Evolutionary conservation across 768 basidiomycete species (phyloP), one percentile per base, ranked within the genome.

Genomic region (Russula compacta): DNA sequence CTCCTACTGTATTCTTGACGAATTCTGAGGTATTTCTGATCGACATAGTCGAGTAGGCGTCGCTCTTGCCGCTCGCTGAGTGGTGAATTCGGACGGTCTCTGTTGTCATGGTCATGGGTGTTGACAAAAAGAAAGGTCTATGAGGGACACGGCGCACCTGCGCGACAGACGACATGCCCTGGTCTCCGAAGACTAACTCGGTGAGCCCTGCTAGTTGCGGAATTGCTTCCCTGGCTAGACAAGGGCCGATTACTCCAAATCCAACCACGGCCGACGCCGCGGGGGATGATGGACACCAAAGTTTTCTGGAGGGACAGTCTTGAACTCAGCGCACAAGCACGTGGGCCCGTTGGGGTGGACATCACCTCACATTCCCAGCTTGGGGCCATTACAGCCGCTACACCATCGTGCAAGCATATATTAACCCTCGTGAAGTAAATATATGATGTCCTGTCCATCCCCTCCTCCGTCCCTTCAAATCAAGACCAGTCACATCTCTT

Each of bases 261-360:
- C 73, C 78, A 62, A 65, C 78, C 85, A 81, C 72, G 38, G 74
- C 81, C 84, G 90, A 74, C 83, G 79, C 72, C 63, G 73, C 78
- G 82, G 79, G 76, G 77, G 74, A 79, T 79, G 81, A 82, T 81
- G 84, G 82, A 79, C 74, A 86, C 72, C 88, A 87, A 89, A 91
- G 86, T 89, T 90, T 89, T 91, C 89, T 83, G 86, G 87, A 89
- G 89, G 86, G 86, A 84, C 83, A 81, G 87, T 80, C 86, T 90
- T 86, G 89, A 90, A 89, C 86, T 61, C 84, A 87, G 89, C 88
- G 89, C 89, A 83, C 89, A 80, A 73, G 76, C 78, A 81, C 75
- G 73, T 73, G 67, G 72, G 47, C 65, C 72, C 81, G 86, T 83
- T 81, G 87, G 75, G 24, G 63, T 73, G 64, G 64, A 74, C 73